Percentiles rank a stretch among this genome's conserved stretches.
Conservation (phyloP, 2,329 filamentous ascomycete genomes). For the Fusarium hainanense region DNA sequence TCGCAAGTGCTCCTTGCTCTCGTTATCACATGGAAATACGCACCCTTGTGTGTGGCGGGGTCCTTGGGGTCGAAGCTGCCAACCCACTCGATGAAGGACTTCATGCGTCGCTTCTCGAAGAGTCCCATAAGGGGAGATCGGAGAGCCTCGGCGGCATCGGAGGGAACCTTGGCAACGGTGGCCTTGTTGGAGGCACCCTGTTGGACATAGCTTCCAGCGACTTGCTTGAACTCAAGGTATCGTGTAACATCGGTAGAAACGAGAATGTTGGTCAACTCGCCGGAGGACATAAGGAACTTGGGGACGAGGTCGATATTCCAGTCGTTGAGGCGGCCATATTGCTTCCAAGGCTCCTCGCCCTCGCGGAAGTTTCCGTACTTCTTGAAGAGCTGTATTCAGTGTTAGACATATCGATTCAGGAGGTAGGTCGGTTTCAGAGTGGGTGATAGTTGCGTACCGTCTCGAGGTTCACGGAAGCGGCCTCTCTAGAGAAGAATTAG, state of each 20-base stretch:
- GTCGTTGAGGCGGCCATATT: slow-evolving; percentile 95
- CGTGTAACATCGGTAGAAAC: slow-evolving; percentile 92
- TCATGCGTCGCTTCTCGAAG: slow-evolving; percentile 97
- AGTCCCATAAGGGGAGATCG: slow-evolving; percentile 95
- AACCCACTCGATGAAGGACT: slow-evolving; percentile 96
- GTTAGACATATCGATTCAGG: slow-evolving; percentile 40
- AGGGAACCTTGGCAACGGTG: slow-evolving; percentile 96
- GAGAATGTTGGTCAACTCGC: slow-evolving; percentile 97
- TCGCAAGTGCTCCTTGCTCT: not conserved
- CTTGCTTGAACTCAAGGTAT: slow-evolving; percentile 93
- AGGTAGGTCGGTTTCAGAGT: slow-evolving; percentile 22
- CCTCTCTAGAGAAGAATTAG: slow-evolving; percentile 69
- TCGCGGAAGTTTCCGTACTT: slow-evolving; percentile 86
- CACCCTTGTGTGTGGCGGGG: slow-evolving; percentile 89
- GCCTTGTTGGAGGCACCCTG: slow-evolving; percentile 84
- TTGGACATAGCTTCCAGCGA: slow-evolving; percentile 96
- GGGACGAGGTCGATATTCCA: slow-evolving; percentile 99
- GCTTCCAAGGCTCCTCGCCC: slow-evolving; percentile 95
- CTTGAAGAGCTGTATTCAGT: slow-evolving; percentile 81
- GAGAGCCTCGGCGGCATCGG: slow-evolving; percentile 89
- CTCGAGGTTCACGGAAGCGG: slow-evolving; percentile 96
- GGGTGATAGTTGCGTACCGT: slow-evolving; percentile 66
- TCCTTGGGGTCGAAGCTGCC: slow-evolving; percentile 86
- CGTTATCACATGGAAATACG: slow-evolving; percentile 40
- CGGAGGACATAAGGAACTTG: slow-evolving; percentile 98